Evolutionary conservation across 768 basidiomycete genomes (phyloP), one percentile per base, ranked within the genome.

Genomic region (Pleurotus salmoneostramineus): DNA sequence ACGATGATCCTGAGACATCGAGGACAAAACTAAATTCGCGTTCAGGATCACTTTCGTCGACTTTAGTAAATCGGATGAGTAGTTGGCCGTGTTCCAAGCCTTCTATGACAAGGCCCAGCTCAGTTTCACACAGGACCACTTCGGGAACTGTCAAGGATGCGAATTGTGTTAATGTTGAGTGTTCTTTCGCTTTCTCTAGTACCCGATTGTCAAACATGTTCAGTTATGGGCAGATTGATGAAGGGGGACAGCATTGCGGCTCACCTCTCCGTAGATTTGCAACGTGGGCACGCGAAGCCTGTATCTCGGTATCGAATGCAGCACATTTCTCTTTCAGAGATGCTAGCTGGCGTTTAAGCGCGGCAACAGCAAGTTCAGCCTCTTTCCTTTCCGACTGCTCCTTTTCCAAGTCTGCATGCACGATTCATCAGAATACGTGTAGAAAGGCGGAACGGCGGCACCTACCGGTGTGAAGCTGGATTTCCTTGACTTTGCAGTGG

Each of bases 331-430:
- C 89, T 46, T 78, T 77, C 12, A 89, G 75, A 0, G 84, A 75
- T 0, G 81, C 74, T 2, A 93, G 76, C 64, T 91, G 90, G 31
- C 88, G 80, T 62, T 84, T 84, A 60, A 88, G 78, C 0, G 77
- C 75, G 14, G 83, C 75, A 2, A 87, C 77, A 0, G 81, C 77
- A 1, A 84, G 71, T 64, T 91, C 88, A 0, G 83, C 81, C 48
- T 88, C 87, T 63, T 87, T 87, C 44, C 82, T 73, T 66, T 92
- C 91, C 56, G 88, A 85, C 58, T 85, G 83, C 66, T 92, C 91
- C 56, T 76, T 73, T 62, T 83, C 85, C 50, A 92, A 70, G 7
- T 81, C 89, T 89, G 59, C 10, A 12, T 40, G 46, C n/a, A 11
- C 49, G 46, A 35, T 37, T 3, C 17, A 11, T 43, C 50, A 50